Base-by-base conservation (phyloP, 108 stramenopile genomes). In the Cyclotella sp. region DNA sequence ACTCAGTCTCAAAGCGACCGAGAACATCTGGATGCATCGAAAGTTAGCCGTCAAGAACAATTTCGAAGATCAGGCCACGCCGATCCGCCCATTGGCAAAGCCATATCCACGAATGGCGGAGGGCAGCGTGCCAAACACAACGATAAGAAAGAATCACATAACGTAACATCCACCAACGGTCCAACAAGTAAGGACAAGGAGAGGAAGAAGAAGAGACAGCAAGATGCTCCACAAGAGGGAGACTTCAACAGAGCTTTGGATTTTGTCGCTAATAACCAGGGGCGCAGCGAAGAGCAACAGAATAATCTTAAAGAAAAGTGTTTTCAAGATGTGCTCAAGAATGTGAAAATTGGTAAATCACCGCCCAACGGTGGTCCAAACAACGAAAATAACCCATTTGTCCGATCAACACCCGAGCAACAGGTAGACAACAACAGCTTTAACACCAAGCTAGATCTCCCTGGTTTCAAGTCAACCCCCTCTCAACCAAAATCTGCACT, bases 321-420 rank as follows among this genome's bases (percentile, higher is more conserved):
- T n/a, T 49, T 49, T n/a, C 47, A 49, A 49, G 47, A 49, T 49
- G 47, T 49, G 2, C 47, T 49, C n/a, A 49, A 49, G 47, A 49
- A 49, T 49, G 15, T 49, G 6, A 49, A 49, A n/a, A 3, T 49
- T 3, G 9, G 47, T n/a, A n/a, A 49, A n/a, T 7, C 15, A 49
- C 18, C 9, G 1, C n/a, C 47, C 47, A 9, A 3, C n/a, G 9
- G 6, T 49, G 47, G n/a, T 49, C 18, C 9, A 3, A 49, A n/a
- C 3, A 49, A 49, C 9, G 47, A 49, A n/a, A 49, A 49, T n/a
- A 49, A 49, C 47, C 47, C 47, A 9, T 49, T 49, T n/a, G 47
- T 49, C 47, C 47, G 18, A n/a, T n/a, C 47, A 49, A 3, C 47
- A 16, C n/a, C 47, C 3, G 18, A n/a, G 9, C 15, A n/a, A 34